Evolutionary conservation across 371 early-diverging fungal genomes (phyloP), one percentile per base, ranked within the genome.

Genomic region (Mortierella sp.): DNA sequence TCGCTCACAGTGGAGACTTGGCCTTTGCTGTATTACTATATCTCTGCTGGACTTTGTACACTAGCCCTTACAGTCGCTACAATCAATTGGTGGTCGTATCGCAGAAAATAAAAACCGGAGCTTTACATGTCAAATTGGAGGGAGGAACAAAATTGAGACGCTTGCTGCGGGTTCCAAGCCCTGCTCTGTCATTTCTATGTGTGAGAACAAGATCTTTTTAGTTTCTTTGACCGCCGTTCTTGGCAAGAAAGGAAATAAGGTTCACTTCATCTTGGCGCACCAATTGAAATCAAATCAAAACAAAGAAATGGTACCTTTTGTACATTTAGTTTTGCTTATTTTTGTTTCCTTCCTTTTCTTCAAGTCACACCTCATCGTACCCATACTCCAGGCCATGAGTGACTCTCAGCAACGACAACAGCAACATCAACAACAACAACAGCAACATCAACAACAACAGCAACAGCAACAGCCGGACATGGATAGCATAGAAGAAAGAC

Each of bases 221-320:
- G 42, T 38, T 38, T 38, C 42, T 1, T 38, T 38, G 5, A 5
- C 42, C 5, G 42, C 42, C 5, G 42, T 34, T 63, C 63, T 63
- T 63, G 63, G 63, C 63, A 63, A 19, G 63, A 31, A 34, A 13
- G 60, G 42, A 58, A 34, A 63, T 63, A 63, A 34, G 34, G 63
- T 63, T 63, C 57, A 50, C 8, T 34, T 19, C 19, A 63, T 31
- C 63, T 63, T 63, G 63, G 63, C 63, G 34, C 34, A 34, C 63
- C 63, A 63, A 63, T 63, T 19, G 31, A 16, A 26, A 26, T 21
- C 42, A 2, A 31, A 63, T 63, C 26, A 13, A 50, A 50, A 1
- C 58, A 9, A n/a, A 13, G n/a, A n/a, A n/a, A n/a, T n/a, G n/a
- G n/a, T n/a, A n/a, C n/a, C n/a, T n/a, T n/a, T n/a, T n/a, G n/a